phyloP scores from a whole-genome alignment of 2,329 filamentous ascomycete genomes.

The Stemphylium beticola region DNA sequence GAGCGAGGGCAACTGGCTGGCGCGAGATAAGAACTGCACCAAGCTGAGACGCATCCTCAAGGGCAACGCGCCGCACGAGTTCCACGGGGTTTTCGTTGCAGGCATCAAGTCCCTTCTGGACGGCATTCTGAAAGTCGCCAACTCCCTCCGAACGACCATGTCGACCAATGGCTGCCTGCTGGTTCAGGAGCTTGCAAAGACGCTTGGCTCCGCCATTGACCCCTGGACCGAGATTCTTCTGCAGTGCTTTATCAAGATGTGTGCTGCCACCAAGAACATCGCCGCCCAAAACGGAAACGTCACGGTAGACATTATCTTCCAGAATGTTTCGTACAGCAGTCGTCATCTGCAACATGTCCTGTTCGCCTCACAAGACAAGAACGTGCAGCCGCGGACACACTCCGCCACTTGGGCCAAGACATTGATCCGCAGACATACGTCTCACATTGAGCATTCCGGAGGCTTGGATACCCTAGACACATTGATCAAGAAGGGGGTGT shows the following conservation, averaged over 20 bases:
- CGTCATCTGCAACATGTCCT: conserved; percentile 87
- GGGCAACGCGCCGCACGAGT: conserved; percentile 83
- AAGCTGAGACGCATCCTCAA: conserved; percentile 79
- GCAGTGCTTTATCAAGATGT: conserved; percentile 88
- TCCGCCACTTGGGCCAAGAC: conserved; percentile 84
- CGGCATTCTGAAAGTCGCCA: conserved; percentile 84
- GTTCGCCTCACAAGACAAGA: conserved; percentile 87
- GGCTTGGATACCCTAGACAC: conserved; percentile 85
- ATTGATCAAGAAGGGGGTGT: conserved; percentile 85
- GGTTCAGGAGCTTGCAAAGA: conserved; percentile 81
- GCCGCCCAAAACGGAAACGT: conserved; percentile 80
- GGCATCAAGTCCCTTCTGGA: conserved; percentile 79
- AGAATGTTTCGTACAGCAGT: conserved; percentile 77
- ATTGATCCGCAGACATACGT: conserved; percentile 81
- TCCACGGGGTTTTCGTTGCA: conserved; percentile 70
- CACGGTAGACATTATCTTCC: conserved; percentile 81
- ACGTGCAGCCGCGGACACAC: conserved; percentile 82
- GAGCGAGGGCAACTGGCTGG: conserved; percentile 88
- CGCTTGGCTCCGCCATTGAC: conserved; percentile 79
- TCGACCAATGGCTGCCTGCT: conserved; percentile 85
- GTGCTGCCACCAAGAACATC: conserved; percentile 90
- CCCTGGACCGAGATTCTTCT: conserved; percentile 88
- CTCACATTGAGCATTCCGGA: conserved; percentile 81
- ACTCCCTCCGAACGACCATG: conserved; percentile 85
- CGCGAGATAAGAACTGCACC: conserved; percentile 79